These are phyloP conservation scores for Alisma plantagoaquatica DNA, from an alignment of 106 monocot genomes.

Conservation along the genomic window DNA sequence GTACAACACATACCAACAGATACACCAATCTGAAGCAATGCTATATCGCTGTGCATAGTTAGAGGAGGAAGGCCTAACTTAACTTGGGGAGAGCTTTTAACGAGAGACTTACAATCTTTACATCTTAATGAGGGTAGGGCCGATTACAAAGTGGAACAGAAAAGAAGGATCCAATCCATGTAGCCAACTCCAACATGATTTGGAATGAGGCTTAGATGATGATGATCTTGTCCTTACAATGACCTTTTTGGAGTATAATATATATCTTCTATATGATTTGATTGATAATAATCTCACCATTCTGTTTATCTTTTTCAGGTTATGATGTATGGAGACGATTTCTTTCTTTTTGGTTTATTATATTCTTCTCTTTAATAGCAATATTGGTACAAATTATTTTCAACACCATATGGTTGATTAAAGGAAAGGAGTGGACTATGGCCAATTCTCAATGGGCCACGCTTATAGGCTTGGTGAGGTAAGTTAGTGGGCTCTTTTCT, in stretches of 20 bases:
- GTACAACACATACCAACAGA: too few species aligned
- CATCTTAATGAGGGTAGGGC: too few species aligned
- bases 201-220: neutral
- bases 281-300: neutral
- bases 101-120: too few species aligned
- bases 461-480: slow-evolving; percentile 77
- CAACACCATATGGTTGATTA: slow-evolving; percentile 60
- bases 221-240: neutral
- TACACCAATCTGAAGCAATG: too few species aligned
- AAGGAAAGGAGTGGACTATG: slow-evolving; percentile 44
- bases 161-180: too few species aligned
- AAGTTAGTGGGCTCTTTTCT: slow-evolving; percentile 5
- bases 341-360: slow-evolving; percentile 44
- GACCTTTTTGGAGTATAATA: neutral
- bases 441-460: slow-evolving; percentile 60
- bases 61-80: too few species aligned
- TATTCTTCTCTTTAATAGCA: slow-evolving; percentile 50
- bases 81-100: too few species aligned
- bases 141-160: too few species aligned
- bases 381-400: slow-evolving; percentile 56
- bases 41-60: too few species aligned
- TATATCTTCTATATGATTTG: neutral
- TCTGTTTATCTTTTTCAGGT: slow-evolving; percentile 16
- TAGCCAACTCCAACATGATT: too few species aligned
- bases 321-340: slow-evolving; percentile 25